Evolutionary conservation across 2,329 filamentous ascomycete species (phyloP).

Genomic region (Fusarium subtropicale): DNA sequence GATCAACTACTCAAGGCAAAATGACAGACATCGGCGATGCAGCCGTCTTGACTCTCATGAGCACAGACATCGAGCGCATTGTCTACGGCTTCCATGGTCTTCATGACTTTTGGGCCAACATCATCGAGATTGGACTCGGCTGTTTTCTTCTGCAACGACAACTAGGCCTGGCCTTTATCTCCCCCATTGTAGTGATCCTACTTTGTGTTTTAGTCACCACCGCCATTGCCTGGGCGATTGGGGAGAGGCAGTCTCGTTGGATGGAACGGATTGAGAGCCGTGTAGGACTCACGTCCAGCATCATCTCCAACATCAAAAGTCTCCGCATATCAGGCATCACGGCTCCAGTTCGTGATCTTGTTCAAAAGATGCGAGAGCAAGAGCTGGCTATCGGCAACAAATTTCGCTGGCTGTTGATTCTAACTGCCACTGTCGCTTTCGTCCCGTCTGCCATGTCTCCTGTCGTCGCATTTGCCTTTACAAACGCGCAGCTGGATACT

Average conservation of each 20-base stretch:
- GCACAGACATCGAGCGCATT: not conserved
- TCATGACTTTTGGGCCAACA: conserved; percentile 1
- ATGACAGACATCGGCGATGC: conserved; percentile 2
- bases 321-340: conserved; percentile 3
- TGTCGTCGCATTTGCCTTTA: conserved; percentile 3
- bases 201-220: not conserved
- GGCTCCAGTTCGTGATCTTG: not conserved
- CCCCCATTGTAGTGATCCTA: not conserved
- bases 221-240: not conserved
- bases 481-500: not conserved
- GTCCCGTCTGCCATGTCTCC: conserved; percentile 1
- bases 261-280: conserved; percentile 1
- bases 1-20: not conserved
- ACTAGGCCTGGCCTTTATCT: conserved; percentile 2
- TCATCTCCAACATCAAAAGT: conserved; percentile 8
- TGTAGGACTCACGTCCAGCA: conserved; percentile 6
- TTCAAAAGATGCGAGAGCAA: conserved; percentile 4
- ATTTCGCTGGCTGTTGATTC: conserved; percentile 2
- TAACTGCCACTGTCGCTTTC: not conserved
- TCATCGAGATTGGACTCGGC: conserved; percentile 3
- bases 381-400: not conserved
- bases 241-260: conserved; percentile 2
- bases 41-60: not conserved
- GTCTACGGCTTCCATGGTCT: not conserved
- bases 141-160: conserved; percentile 1